Evolutionary conservation across 1,139 yeast genomes (phyloP).

Genomic region (Blastobotrys niveus): DNA sequence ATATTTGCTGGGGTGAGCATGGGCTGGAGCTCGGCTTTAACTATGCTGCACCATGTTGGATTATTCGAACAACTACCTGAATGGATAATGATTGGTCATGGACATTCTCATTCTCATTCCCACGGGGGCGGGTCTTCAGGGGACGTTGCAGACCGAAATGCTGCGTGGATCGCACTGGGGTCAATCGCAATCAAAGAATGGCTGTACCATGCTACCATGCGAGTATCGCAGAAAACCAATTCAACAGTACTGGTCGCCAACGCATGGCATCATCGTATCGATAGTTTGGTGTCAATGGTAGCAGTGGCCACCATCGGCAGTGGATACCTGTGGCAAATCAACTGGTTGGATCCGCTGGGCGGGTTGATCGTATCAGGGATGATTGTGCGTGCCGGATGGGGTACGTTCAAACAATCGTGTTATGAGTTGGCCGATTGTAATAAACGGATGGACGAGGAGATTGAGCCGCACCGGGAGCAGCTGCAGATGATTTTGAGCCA

Average conservation of each 20-base stretch:
- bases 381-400: slow-evolving; percentile 78
- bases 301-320: slow-evolving; percentile 85
- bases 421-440: slow-evolving; percentile 66
- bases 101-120: slow-evolving; percentile 41
- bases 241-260: slow-evolving; percentile 91
- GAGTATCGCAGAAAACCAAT: slow-evolving; percentile 67
- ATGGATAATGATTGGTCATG: slow-evolving; percentile 37
- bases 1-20: slow-evolving; percentile 85
- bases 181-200: slow-evolving; percentile 83
- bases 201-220: slow-evolving; percentile 74
- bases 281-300: slow-evolving; percentile 83
- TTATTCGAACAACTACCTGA: slow-evolving; percentile 18
- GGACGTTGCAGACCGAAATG: slow-evolving; percentile 66
- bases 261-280: slow-evolving; percentile 99
- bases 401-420: slow-evolving; percentile 63
- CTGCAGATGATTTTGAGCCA: slow-evolving; percentile 18
- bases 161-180: slow-evolving; percentile 93
- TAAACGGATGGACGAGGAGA: slow-evolving; percentile 19
- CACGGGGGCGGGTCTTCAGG: slow-evolving; percentile 37
- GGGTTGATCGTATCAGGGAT: slow-evolving; percentile 78
- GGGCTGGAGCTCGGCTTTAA: slow-evolving; percentile 79
- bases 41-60: slow-evolving; percentile 47
- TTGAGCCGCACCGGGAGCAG: slow-evolving; percentile 20
- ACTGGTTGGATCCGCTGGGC: slow-evolving; percentile 88
- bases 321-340: slow-evolving; percentile 68